These are phyloP conservation scores for Pyrenophora tritici-repentis DNA, from an alignment of 2,329 filamentous ascomycete species.

Conservation along the genomic window DNA sequence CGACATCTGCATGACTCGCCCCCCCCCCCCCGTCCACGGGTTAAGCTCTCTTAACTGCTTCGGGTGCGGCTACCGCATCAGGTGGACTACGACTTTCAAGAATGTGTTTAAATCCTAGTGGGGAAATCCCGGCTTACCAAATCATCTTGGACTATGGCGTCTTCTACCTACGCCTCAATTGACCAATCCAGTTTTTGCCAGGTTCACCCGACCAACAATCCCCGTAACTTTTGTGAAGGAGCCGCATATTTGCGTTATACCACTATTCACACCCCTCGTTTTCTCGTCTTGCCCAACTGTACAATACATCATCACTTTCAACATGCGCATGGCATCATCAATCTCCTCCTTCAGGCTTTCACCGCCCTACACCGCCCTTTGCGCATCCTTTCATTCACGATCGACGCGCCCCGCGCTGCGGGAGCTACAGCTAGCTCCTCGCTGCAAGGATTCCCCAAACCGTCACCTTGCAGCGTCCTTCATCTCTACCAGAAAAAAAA, in stretches of 20 bases:
- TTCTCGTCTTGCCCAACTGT: no score
- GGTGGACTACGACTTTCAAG: slow-evolving; percentile 5
- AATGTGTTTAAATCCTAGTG: no score
- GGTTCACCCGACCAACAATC: no score
- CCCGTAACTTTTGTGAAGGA: no score
- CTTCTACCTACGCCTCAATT: slow-evolving; percentile 3
- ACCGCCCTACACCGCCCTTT: slow-evolving; percentile 30
- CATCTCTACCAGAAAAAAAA: background rate
- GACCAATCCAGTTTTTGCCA: slow-evolving; percentile 7
- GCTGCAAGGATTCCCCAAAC: slow-evolving; percentile 13
- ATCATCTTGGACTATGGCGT: slow-evolving; percentile 2
- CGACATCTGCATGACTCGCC: no score
- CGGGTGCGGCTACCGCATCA: slow-evolving; percentile 1
- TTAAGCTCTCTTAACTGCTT: no score
- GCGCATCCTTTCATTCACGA: slow-evolving; percentile 8
- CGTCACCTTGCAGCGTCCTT: slow-evolving; percentile 1
- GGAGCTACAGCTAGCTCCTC: slow-evolving; percentile 13
- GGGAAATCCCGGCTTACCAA: background rate
- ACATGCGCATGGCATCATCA: background rate
- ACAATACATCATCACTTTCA: background rate
- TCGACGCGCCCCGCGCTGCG: slow-evolving; percentile 10
- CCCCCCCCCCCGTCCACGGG: no score
- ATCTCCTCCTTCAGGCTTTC: slow-evolving; percentile 12
- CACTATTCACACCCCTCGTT: no score
- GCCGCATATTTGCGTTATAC: no score